These are phyloP conservation scores for Leishmania braziliensis DNA, from an alignment of 208 protist species.

Conservation along the genomic window DNA sequence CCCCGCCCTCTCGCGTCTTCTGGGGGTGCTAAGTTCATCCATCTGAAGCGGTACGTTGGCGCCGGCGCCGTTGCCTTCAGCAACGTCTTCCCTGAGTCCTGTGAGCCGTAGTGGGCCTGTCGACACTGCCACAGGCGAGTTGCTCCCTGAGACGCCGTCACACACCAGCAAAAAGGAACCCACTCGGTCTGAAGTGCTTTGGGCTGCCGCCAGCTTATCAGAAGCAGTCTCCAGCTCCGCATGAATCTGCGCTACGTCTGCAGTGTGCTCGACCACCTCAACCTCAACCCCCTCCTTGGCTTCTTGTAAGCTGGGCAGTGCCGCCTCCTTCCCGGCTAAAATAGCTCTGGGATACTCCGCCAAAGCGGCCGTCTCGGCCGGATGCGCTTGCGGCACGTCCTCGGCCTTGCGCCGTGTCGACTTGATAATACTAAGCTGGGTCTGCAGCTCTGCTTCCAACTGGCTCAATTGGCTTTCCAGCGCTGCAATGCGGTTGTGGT, in stretches of 20 bases:
- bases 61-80: not conserved
- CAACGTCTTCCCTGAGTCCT: not conserved
- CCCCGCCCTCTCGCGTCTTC: not conserved
- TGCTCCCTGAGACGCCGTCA: not conserved
- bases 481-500: slow-evolving; percentile 17
- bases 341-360: not conserved
- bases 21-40: not conserved
- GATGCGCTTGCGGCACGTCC: slow-evolving; percentile 14
- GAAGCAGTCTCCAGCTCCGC: not conserved
- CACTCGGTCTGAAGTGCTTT: slow-evolving; percentile 1
- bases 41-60: not conserved
- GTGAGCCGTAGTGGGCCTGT: not conserved
- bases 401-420: slow-evolving; percentile 18
- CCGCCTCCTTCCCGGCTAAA: slow-evolving; percentile 8
- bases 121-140: not conserved
- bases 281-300: slow-evolving; percentile 1
- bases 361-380: slow-evolving; percentile 10
- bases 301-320: slow-evolving; percentile 3
- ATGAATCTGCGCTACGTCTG: slow-evolving; percentile 6
- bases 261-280: slow-evolving; percentile 7
- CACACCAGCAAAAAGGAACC: not conserved
- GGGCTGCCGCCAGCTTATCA: slow-evolving; percentile 11
- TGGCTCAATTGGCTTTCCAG: slow-evolving; percentile 19
- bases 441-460: slow-evolving; percentile 17
- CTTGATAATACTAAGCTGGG: slow-evolving; percentile 14